Evolutionary conservation across 2,329 filamentous ascomycete species (phyloP), one percentile per base, ranked within the genome.

Genomic region (Fonsecaea nubica): DNA sequence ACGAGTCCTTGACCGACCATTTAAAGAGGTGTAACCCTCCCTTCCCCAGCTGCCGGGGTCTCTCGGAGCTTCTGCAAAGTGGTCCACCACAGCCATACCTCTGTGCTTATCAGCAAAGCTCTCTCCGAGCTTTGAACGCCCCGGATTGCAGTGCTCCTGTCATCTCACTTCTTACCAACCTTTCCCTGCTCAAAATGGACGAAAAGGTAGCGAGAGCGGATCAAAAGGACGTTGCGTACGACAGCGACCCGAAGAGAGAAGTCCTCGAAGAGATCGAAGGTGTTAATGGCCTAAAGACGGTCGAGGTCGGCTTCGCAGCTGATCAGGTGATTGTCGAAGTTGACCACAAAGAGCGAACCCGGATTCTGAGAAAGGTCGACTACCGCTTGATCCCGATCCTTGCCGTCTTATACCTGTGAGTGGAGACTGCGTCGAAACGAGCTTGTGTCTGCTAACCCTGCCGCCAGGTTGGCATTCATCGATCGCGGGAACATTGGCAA

Each of bases 401-500:
- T 36, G 80, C 78, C 0, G 63, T 82, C 10, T 72, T 83, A 35
- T 83, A 83, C 68, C 75, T 83, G 9, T 71, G 81, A 38, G 79
- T 76, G 0, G 79, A 50, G 77, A 52, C 9, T 25, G 5, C 13
- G 25, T 7, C 3, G 21, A 35, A 9, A 2, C 18, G 1, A 15
- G 33, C 33, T 8, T 59, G 18, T 42, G n/a, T 15, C 25, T 45
- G 25, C 42, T 45, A 18, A 13, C 10, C 1, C 12, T 4, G 2
- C 32, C 4, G 55, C 62, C 57, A 64, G 69, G 10, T 54, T 72
- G 10, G 65, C 69, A 12, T 72, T 68, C 62, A 55, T 72, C 57
- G 81, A 83, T 68, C 76, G 82, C 35, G 77, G 78, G 67, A 80
- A 80, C 66, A 82, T 83, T 54, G 81, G 80, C 21, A 83, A 83